A percentile compares a stretch with the other conserved stretches of the same genome.
Evolutionary conservation across 768 basidiomycete genomes (phyloP).

Genomic region (Hygrocybe coccinea): DNA sequence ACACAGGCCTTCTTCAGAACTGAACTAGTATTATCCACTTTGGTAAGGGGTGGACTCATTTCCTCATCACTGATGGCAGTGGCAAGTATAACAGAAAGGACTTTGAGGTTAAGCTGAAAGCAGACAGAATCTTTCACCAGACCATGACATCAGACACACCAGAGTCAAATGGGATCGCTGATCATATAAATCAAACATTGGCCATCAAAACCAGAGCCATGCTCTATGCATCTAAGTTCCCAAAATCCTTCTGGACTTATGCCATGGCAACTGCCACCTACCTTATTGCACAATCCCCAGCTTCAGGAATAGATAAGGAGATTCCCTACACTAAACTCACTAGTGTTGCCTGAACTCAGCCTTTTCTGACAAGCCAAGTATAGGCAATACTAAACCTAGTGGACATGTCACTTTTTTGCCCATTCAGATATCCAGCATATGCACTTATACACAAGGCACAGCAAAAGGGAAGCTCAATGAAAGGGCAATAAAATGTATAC

Average conservation of each 20-base stretch:
- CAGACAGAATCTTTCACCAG: neutral
- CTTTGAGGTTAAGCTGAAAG: neutral
- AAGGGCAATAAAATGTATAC: neutral
- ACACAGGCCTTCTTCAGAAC: neutral
- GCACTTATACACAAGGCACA: neutral
- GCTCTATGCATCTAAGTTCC: slow-evolving; percentile 19
- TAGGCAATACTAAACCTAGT: too few species aligned
- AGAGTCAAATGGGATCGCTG: slow-evolving; percentile 28
- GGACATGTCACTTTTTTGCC: neutral
- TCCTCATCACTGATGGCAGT: neutral
- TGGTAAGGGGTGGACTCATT: neutral
- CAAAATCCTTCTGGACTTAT: slow-evolving; percentile 23
- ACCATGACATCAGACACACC: neutral
- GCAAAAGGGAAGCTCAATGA: neutral
- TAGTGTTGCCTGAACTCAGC: too few species aligned
- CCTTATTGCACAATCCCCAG: slow-evolving; percentile 18
- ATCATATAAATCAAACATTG: slow-evolving; percentile 27
- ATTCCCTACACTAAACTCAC: slow-evolving; percentile 5
- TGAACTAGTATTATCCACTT: neutral
- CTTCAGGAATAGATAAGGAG: slow-evolving; percentile 13
- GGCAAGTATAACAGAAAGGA: neutral
- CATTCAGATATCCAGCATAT: neutral
- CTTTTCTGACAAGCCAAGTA: too few species aligned
- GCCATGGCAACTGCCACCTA: slow-evolving; percentile 19
- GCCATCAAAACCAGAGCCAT: slow-evolving; percentile 18